A percentile compares a stretch with the other conserved stretches of the same genome.
Evolutionary conservation across 2,329 filamentous ascomycete species (phyloP).

Genomic region (Hymenoscyphus fructigenus): DNA sequence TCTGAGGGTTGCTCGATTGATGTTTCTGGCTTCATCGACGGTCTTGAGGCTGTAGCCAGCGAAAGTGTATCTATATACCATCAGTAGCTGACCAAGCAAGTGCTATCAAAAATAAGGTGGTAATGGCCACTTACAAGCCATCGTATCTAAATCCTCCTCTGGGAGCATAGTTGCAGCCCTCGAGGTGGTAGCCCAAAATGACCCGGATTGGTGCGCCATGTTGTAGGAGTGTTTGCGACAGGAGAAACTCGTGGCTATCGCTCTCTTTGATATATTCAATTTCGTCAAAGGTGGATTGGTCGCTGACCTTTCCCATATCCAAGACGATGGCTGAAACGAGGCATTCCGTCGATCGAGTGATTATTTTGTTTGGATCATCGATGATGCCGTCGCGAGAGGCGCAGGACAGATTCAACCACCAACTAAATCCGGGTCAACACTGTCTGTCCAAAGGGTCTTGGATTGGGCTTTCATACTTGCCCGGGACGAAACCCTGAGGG

Average conservation of each 20-base stretch:
- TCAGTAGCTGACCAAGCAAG: conserved; percentile 12
- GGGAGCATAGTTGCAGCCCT: conserved; percentile 52
- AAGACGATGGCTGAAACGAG: neutral
- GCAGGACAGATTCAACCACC: conserved; percentile 58
- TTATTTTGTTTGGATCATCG: conserved; percentile 43
- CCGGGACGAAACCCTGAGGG: neutral
- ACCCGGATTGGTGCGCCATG: conserved; percentile 52
- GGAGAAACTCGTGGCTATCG: conserved; percentile 45
- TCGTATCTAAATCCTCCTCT: conserved; percentile 55
- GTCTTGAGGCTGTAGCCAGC: conserved; percentile 47
- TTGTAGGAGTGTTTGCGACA: conserved; percentile 47
- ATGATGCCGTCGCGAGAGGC: conserved; percentile 57
- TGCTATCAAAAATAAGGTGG: neutral
- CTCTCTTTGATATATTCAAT: conserved; percentile 49
- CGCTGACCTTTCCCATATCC: conserved; percentile 34
- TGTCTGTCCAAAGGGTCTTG: neutral
- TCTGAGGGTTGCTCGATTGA: conserved; percentile 45
- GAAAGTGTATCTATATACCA: conserved; percentile 46
- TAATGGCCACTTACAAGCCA: conserved; percentile 48
- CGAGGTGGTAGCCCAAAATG: conserved; percentile 51
- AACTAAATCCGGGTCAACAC: conserved; percentile 40
- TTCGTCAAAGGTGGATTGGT: conserved; percentile 37
- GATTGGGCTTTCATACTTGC: conserved; percentile 2
- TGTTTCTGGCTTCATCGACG: conserved; percentile 39
- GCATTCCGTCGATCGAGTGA: conserved; percentile 48